phyloP scores from a whole-genome alignment of 139 green algal genomes.

The Closterium sp. region DNA sequence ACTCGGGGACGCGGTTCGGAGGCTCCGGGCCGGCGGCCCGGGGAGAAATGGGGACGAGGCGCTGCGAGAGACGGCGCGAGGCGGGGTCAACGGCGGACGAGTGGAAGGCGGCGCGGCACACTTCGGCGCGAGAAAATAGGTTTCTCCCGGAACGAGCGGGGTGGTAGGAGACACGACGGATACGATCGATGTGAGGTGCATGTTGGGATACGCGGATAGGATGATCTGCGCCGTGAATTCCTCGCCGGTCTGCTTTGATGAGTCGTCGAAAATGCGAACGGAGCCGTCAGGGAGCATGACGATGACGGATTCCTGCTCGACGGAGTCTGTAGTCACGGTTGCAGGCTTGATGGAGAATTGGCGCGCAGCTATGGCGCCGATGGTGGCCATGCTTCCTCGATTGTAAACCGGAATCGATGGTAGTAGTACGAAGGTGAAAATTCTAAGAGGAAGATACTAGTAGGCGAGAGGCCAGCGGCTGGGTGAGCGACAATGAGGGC shows the following conservation, averaged over 20 bases:
- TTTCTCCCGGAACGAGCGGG: not conserved
- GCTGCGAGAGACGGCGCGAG: not conserved
- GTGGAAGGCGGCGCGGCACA: not conserved
- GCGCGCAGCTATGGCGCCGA: not conserved
- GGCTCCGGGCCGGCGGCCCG: not conserved
- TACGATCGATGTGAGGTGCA: not conserved
- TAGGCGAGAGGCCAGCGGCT: no score
- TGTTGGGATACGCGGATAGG: not conserved
- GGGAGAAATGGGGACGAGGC: not conserved
- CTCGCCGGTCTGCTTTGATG: not conserved
- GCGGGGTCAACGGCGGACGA: no score
- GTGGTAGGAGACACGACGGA: not conserved
- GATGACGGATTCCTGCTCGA: not conserved
- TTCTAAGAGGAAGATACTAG: no score
- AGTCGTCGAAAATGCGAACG: not conserved
- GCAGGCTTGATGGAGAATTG: not conserved
- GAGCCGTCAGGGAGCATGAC: not conserved
- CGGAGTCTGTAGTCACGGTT: not conserved
- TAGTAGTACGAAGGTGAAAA: not conserved
- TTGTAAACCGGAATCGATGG: not conserved
- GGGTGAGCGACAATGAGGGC: not conserved
- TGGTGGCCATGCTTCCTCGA: not conserved
- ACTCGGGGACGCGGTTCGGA: not conserved
- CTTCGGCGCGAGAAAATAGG: not conserved
- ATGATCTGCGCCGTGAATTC: not conserved